A percentile compares a stretch with the other conserved stretches of the same genome.
Conservation (phyloP, 148 eudicot genomes). For the Vaccinium myrtillus region DNA sequence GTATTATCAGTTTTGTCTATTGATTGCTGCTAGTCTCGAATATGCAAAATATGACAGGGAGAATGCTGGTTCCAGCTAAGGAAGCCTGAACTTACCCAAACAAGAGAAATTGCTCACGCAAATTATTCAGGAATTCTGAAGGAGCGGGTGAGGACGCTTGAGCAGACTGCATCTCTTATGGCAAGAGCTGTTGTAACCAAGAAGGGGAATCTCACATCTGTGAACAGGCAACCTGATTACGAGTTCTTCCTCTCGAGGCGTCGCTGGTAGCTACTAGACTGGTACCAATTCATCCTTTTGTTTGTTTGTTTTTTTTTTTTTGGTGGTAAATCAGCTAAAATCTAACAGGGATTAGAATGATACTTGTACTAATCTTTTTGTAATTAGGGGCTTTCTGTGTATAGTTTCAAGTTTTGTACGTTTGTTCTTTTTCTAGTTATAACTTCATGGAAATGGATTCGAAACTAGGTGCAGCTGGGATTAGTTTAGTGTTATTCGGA, state of each 20-base stretch:
- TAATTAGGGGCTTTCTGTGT: neutral
- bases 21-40: neutral
- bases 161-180: constrained; percentile 44
- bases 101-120: constrained; percentile 7
- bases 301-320: neutral
- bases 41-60: constrained; percentile 28
- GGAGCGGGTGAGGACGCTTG: constrained; percentile 45
- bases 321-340: neutral
- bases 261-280: constrained; percentile 12
- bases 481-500: neutral
- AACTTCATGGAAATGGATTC: neutral
- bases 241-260: constrained; percentile 49
- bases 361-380: neutral
- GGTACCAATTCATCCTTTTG: neutral
- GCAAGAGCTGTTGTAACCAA: constrained; percentile 42
- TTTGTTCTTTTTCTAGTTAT: neutral
- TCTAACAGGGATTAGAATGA: neutral
- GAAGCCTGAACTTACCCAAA: constrained; percentile 6
- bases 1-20: neutral
- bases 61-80: constrained; percentile 47
- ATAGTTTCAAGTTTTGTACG: neutral
- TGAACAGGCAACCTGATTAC: constrained; percentile 55
- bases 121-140: constrained; percentile 31
- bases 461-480: neutral
- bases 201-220: constrained; percentile 27